phyloP scores from a whole-genome alignment of 306 rosid species.

The Lithocarpus polystachyus region DNA sequence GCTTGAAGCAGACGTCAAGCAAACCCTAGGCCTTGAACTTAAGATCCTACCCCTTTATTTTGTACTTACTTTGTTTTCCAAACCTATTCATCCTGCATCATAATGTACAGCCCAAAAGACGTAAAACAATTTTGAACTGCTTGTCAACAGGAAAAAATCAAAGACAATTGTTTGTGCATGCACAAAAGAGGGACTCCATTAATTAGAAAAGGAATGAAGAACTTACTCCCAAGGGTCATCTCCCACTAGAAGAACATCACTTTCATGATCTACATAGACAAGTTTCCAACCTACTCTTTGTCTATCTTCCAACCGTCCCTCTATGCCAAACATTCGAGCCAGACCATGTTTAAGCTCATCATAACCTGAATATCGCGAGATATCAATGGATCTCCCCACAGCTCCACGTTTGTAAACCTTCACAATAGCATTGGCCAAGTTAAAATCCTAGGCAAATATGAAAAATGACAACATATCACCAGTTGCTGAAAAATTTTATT shows the following conservation, averaged over 20 bases:
- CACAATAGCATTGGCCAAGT: conserved; percentile 15
- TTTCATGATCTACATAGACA: conserved; percentile 94
- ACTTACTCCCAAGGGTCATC: conserved; percentile 99
- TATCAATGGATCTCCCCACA: conserved; percentile 96
- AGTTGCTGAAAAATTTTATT: not conserved
- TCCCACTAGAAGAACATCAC: conserved; percentile 85
- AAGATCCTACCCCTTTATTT: too few relatives aligned
- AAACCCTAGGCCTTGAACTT: too few relatives aligned
- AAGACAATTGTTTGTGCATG: not conserved
- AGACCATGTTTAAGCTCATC: conserved; percentile 89
- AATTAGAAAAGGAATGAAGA: conserved; percentile 9
- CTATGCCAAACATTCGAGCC: conserved; percentile 91
- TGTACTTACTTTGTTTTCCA: too few relatives aligned
- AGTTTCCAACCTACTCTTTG: conserved; percentile 94
- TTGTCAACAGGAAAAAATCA: not conserved
- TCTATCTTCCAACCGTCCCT: conserved; percentile 87
- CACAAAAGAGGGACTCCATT: not conserved
- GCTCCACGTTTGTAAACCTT: conserved; percentile 99
- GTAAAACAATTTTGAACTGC: not conserved
- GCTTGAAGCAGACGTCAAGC: too few relatives aligned
- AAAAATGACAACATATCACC: not conserved
- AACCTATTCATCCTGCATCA: too few relatives aligned
- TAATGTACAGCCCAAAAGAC: not conserved
- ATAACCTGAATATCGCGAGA: conserved; percentile 75
- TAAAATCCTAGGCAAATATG: not conserved